phyloP scores from a whole-genome alignment of 164 flowering plant genomes.

The Aristolochia californica region DNA sequence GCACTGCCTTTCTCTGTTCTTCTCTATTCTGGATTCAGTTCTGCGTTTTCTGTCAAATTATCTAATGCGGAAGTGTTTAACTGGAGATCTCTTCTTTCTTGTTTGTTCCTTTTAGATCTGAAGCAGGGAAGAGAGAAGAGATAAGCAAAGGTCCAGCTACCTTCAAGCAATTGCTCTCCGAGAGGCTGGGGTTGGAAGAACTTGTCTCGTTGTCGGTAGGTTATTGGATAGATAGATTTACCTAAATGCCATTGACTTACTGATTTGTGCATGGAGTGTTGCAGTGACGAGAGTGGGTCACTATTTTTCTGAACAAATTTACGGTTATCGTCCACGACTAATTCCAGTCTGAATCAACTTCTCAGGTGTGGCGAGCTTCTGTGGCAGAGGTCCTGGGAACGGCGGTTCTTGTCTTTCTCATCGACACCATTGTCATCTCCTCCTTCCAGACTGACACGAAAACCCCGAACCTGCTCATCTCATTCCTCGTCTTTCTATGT shows the following conservation, averaged over 20 bases:
- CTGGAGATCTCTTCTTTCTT: neutral
- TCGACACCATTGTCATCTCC: slow-evolving; percentile 48
- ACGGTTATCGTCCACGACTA: neutral
- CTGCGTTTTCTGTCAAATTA: neutral
- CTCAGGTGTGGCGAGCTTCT: slow-evolving; percentile 51
- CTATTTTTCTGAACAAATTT: too few species aligned
- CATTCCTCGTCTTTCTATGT: slow-evolving; percentile 21
- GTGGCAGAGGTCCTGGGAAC: slow-evolving; percentile 46
- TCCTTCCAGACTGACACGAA: slow-evolving; percentile 23
- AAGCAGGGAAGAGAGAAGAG: slow-evolving; percentile 14
- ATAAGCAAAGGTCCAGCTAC: slow-evolving; percentile 8
- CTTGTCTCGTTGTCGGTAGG: slow-evolving; percentile 10
- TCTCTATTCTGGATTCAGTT: slow-evolving; percentile 2
- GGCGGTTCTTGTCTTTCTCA: slow-evolving; percentile 33
- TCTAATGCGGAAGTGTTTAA: neutral
- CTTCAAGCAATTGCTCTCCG: slow-evolving; percentile 6
- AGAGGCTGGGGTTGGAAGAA: slow-evolving; percentile 36
- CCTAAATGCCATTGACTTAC: neutral
- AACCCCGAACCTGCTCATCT: slow-evolving; percentile 31
- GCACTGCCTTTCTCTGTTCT: neutral
- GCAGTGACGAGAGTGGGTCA: too few species aligned
- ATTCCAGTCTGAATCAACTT: neutral
- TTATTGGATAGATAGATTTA: neutral
- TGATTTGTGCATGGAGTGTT: too few species aligned
- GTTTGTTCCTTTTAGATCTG: slow-evolving; percentile 18